Conservation (phyloP, 306 rosid genomes). For the Quercus aquifolioides region DNA sequence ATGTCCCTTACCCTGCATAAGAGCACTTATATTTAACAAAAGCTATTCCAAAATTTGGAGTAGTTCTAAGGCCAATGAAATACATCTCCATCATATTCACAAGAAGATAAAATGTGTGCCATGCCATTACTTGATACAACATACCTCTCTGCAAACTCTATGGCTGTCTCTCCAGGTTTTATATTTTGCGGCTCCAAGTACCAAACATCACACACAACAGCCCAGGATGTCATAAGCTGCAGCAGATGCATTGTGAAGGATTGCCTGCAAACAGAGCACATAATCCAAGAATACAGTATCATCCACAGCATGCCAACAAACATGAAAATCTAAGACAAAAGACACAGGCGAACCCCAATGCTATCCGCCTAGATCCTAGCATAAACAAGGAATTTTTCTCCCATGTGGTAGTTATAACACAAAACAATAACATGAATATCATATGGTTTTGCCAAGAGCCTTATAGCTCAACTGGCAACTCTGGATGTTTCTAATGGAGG, state of each 20-base stretch:
- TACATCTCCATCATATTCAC: background rate
- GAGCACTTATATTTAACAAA: slow-evolving; percentile 2
- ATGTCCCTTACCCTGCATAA: slow-evolving; percentile 77
- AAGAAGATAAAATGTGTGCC: background rate
- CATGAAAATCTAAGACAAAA: background rate
- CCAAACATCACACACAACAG: slow-evolving; percentile 99
- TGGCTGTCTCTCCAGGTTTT: slow-evolving; percentile 87
- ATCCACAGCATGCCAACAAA: background rate
- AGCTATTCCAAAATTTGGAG: background rate
- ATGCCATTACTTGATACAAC: background rate
- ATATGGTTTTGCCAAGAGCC: background rate
- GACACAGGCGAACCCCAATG: background rate
- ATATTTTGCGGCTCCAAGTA: slow-evolving; percentile 90
- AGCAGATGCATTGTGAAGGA: slow-evolving; percentile 91
- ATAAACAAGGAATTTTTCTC: background rate
- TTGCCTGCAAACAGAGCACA: slow-evolving; percentile 60
- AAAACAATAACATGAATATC: background rate
- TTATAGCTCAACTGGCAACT: no score
- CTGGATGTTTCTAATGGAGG: no score
- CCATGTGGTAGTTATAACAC: background rate
- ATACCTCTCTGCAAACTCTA: slow-evolving; percentile 97
- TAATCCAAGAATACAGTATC: background rate
- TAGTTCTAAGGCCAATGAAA: slow-evolving; percentile 11
- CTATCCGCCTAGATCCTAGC: background rate
- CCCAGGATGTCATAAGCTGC: slow-evolving; percentile 99